phyloP scores from a whole-genome alignment of 2,329 filamentous ascomycete species.

The Penicillium nordicum region DNA sequence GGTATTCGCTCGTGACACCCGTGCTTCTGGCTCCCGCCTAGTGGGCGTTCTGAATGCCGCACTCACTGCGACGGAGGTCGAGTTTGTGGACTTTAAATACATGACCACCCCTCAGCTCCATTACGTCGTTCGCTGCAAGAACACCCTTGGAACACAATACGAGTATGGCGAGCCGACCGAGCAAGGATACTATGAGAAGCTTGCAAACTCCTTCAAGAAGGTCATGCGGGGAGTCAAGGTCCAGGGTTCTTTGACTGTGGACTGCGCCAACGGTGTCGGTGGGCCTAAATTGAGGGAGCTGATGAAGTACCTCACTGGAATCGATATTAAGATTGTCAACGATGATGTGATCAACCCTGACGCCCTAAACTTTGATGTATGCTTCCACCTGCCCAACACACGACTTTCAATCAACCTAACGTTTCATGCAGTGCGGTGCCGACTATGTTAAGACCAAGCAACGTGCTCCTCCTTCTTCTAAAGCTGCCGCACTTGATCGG shows the following conservation, averaged over 20 bases:
- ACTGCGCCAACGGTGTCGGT: constrained; percentile 95
- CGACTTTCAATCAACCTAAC: constrained; percentile 16
- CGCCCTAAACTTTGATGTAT: constrained; percentile 79
- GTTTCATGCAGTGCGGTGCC: constrained; percentile 68
- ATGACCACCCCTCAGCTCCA: constrained; percentile 97
- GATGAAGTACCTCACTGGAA: constrained; percentile 72
- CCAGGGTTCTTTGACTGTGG: constrained; percentile 72
- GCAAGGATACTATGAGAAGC: constrained; percentile 91
- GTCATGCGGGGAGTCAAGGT: constrained; percentile 76
- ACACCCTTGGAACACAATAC: constrained; percentile 82
- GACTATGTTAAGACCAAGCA: constrained; percentile 98
- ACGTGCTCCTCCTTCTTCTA: constrained; percentile 77
- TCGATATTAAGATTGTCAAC: constrained; percentile 85
- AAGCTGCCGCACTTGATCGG: constrained; percentile 70
- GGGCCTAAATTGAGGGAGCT: constrained; percentile 85
- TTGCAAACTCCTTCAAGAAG: constrained; percentile 76
- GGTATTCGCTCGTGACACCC: constrained; percentile 87
- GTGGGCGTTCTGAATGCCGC: constrained; percentile 75
- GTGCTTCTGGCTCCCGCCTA: constrained; percentile 83
- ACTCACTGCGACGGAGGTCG: constrained; percentile 69
- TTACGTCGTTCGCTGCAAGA: constrained; percentile 91
- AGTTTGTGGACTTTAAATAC: constrained; percentile 81
- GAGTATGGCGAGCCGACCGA: constrained; percentile 88
- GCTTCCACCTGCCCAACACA: constrained; percentile 22
- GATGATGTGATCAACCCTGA: constrained; percentile 90